Evolutionary conservation across 2,329 filamentous ascomycete genomes (phyloP), one percentile per base, ranked within the genome.

Genomic region (Blastomyces parvus): DNA sequence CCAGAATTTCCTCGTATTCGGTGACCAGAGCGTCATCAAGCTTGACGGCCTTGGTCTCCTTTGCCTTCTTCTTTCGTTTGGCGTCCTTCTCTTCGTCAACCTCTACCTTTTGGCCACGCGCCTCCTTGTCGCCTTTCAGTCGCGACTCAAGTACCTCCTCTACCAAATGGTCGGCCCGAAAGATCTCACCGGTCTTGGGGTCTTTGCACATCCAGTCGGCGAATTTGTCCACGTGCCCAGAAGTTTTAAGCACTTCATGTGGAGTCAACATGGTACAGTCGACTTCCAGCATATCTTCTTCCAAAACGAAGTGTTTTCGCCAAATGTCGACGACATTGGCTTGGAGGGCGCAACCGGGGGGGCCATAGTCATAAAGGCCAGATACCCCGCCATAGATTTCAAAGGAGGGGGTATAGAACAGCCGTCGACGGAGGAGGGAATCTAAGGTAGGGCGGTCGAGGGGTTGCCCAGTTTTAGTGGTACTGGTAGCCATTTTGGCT

Each of bases 181-280:
- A 86, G 73, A 97, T 96, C 77, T 99, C 94, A 74, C 94, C 94
- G 71, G 88, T 96, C 83, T 96, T 95, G 67, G 93, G 91, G 77
- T 99, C 94, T 79, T 96, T 96, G 86, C 90, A 96, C 92, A 97
- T 97, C 90, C 90, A 97, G 77, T 97, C 93, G 77, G 91, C 89
- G 73, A 97, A 97, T 78, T 96, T 96, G 77, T 97, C 93, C 68
- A 97, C 94, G 79, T 99, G 94, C 67, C 94, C 94, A 76, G 86
- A 90, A 62, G 93, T 96, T 84, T 97, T 96, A 73, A 99, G 85
- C 46, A 99, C 90, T 58, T 94, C 89, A 72, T 94, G 86, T 42
- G 94, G 94, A 50, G 94, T 99, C 73, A 99, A 79, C 79, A 93
- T 94, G 48, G 90, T 94, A 80, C 91, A 96, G 80, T 96, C 92